phyloP scores from a whole-genome alignment of 306 rosid species.

The Trifolium fragiferum region DNA sequence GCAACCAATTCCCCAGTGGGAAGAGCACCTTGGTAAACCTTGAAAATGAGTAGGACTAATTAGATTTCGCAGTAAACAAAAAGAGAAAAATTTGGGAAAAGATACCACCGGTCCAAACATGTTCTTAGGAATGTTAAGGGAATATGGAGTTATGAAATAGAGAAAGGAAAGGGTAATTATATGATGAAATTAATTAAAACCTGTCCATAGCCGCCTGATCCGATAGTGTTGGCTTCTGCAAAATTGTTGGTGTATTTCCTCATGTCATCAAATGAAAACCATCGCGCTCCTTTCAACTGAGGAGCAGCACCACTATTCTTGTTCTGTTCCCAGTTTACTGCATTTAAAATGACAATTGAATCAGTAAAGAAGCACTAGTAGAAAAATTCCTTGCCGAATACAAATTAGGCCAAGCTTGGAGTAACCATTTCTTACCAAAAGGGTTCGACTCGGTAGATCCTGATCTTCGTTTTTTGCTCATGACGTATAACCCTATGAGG shows the following conservation, averaged over 20 bases:
- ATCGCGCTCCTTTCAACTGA: conserved; percentile 68
- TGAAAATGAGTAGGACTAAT: conserved; percentile 36
- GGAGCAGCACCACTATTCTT: conserved; percentile 58
- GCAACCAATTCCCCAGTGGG: conserved; percentile 71
- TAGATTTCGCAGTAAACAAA: conserved; percentile 31
- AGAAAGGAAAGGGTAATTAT: neutral
- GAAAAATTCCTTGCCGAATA: conserved; percentile 17
- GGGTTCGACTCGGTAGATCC: conserved; percentile 54
- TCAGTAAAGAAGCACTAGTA: conserved; percentile 25
- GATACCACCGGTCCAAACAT: neutral
- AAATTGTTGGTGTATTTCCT: conserved; percentile 64
- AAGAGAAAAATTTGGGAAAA: conserved; percentile 2
- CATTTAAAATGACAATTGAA: conserved; percentile 39
- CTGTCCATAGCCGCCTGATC: conserved; percentile 87
- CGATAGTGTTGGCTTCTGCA: conserved; percentile 50
- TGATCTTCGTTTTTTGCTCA: conserved; percentile 62
- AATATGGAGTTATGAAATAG: neutral
- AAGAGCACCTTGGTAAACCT: conserved; percentile 74
- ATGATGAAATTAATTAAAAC: conserved; percentile 42
- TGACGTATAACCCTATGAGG: conserved; percentile 63
- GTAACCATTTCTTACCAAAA: conserved; percentile 46
- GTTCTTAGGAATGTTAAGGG: conserved; percentile 14
- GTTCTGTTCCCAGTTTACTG: conserved; percentile 59
- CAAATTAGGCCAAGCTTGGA: conserved; percentile 35
- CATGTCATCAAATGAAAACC: conserved; percentile 75